Conservation (phyloP, 1,284 basidiomycete genomes). For the Fistulinella cinereoalba region DNA sequence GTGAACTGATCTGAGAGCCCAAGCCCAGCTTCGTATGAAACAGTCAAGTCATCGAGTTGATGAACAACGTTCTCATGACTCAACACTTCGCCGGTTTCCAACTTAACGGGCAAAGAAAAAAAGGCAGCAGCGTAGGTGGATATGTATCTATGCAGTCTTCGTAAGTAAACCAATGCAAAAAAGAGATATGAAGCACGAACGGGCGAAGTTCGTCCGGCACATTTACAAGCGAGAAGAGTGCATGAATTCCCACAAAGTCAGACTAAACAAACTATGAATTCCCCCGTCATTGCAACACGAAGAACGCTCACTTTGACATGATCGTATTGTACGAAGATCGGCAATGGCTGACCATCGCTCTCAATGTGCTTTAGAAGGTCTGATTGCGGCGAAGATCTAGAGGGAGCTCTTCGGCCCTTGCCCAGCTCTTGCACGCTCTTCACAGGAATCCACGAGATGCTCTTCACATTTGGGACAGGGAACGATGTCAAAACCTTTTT, state of each 20-base stretch:
- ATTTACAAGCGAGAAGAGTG: constrained; percentile 72
- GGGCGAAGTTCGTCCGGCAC: constrained; percentile 74
- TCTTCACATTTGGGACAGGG: constrained; percentile 84
- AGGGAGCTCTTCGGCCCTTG: constrained; percentile 37
- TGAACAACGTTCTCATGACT: constrained; percentile 91
- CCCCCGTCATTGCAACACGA: constrained; percentile 3
- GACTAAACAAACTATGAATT: constrained; percentile 54
- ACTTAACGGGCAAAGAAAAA: constrained; percentile 84
- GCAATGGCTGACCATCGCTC: constrained; percentile 64
- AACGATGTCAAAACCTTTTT: constrained; percentile 78
- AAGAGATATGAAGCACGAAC: constrained; percentile 45
- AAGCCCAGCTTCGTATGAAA: constrained; percentile 78
- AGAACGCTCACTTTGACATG: constrained; percentile 66
- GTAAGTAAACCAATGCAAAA: constrained; percentile 1
- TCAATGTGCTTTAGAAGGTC: constrained; percentile 66
- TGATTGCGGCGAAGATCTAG: constrained; percentile 27
- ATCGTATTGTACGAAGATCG: constrained; percentile 93
- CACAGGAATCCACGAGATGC: constrained; percentile 94
- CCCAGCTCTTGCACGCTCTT: constrained; percentile 72
- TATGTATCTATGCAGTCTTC: constrained; percentile 54
- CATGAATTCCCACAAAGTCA: constrained; percentile 85
- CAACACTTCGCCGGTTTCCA: constrained; percentile 67
- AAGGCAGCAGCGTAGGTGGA: constrained; percentile 85
- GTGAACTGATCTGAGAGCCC: constrained; percentile 72
- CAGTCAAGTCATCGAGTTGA: constrained; percentile 87